phyloP scores from a whole-genome alignment of 176 grass and related monocot genomes.

The Oryza meyeriana region DNA sequence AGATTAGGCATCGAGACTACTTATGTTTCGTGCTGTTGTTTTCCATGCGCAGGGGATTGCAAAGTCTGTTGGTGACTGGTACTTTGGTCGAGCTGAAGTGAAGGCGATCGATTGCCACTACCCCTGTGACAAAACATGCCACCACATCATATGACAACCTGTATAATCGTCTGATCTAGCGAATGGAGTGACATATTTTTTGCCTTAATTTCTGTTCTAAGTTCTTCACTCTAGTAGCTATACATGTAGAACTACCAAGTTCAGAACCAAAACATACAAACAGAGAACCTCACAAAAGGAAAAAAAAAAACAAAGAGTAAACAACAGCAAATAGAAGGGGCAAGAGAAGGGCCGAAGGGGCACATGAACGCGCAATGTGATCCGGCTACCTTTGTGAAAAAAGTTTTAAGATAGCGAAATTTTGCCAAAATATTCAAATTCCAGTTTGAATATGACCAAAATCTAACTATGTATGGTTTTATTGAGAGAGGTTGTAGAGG shows the following conservation, averaged over 20 bases:
- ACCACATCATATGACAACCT: constrained; percentile 39
- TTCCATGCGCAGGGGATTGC: constrained; percentile 55
- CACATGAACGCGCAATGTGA: too few relatives aligned
- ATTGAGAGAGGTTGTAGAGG: too few relatives aligned
- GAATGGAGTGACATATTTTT: not conserved
- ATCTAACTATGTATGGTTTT: too few relatives aligned
- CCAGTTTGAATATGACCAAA: too few relatives aligned
- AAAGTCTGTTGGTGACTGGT: constrained; percentile 80
- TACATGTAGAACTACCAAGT: not conserved
- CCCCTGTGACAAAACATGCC: constrained; percentile 73
- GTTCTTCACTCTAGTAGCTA: not conserved
- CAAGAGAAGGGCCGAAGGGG: too few relatives aligned
- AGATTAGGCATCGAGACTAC: not conserved
- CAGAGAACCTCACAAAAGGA: not conserved
- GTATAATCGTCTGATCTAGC: not conserved
- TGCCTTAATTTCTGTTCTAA: not conserved
- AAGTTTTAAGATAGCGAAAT: too few relatives aligned
- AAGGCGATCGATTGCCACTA: constrained; percentile 83
- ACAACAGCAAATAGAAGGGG: not conserved
- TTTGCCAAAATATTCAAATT: too few relatives aligned
- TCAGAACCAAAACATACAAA: not conserved
- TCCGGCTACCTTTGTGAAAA: too few relatives aligned
- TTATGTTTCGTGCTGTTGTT: not conserved
- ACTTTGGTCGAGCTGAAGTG: constrained; percentile 64
- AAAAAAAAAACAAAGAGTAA: not conserved